A percentile compares a stretch with the other conserved stretches of the same genome.
phyloP scores from a whole-genome alignment of 2,329 filamentous ascomycete genomes.

The Periconia macrospinosa region DNA sequence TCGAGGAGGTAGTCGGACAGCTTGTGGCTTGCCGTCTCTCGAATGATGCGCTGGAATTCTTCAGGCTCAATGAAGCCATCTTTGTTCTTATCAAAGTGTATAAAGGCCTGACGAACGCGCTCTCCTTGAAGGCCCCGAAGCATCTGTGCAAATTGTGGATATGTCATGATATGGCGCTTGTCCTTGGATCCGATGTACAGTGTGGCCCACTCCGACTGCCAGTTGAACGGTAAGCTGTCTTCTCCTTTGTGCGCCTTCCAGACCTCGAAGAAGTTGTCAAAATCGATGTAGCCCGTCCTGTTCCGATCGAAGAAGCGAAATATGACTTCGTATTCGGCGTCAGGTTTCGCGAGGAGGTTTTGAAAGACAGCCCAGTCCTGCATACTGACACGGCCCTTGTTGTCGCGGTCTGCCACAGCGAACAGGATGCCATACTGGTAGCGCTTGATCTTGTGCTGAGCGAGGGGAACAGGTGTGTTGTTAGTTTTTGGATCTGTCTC shows the following conservation, averaged over 20 bases:
- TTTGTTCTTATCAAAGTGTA: slow-evolving; percentile 83
- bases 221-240: slow-evolving; percentile 88
- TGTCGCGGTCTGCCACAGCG: slow-evolving; percentile 79
- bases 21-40: slow-evolving; percentile 92
- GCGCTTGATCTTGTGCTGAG: slow-evolving; percentile 93
- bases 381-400: slow-evolving; percentile 72
- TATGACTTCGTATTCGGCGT: slow-evolving; percentile 98
- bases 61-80: slow-evolving; percentile 95
- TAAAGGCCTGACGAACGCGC: slow-evolving; percentile 92
- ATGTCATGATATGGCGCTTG: slow-evolving; percentile 87
- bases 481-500: slow-evolving; percentile 28
- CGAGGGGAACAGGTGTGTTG: slow-evolving; percentile 13
- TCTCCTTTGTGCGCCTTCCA: slow-evolving; percentile 89
- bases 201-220: slow-evolving; percentile 94
- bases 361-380: slow-evolving; percentile 92
- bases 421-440: slow-evolving; percentile 96
- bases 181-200: slow-evolving; percentile 90
- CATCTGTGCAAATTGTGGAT: slow-evolving; percentile 98
- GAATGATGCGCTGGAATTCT: slow-evolving; percentile 95
- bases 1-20: slow-evolving; percentile 93
- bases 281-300: slow-evolving; percentile 81
- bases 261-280: slow-evolving; percentile 80
- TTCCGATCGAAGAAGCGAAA: slow-evolving; percentile 94
- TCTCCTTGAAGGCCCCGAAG: slow-evolving; percentile 93
- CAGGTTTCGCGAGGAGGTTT: slow-evolving; percentile 88